These are phyloP conservation scores for Mycena epipterygia DNA, from an alignment of 768 basidiomycete genomes.

Conservation along the genomic window DNA sequence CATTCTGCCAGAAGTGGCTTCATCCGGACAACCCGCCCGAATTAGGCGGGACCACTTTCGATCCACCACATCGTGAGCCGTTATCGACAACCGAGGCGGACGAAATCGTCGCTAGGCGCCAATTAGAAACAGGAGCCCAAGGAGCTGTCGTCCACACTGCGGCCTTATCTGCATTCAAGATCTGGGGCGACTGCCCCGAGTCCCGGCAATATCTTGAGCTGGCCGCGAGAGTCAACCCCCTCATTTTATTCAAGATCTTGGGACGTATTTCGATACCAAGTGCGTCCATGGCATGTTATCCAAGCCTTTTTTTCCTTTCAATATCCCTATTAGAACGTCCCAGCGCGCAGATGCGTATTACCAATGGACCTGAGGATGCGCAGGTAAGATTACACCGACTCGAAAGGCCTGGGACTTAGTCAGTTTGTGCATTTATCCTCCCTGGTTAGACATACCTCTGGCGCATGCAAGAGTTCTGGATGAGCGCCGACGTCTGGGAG, in stretches of 20 bases:
- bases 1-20: slow-evolving; percentile 3
- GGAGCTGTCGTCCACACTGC: not conserved
- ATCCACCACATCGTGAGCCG: not conserved
- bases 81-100: not conserved
- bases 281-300: not conserved
- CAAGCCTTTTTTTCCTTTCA: not conserved
- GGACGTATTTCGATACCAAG: slow-evolving; percentile 2
- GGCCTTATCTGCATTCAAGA: not conserved
- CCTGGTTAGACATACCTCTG: slow-evolving; percentile 19
- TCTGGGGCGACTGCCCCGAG: slow-evolving; percentile 6
- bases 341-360: not conserved
- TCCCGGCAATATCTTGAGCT: slow-evolving; percentile 14
- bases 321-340: not conserved
- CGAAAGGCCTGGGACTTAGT: not conserved
- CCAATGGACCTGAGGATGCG: slow-evolving; percentile 2
- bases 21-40: not conserved
- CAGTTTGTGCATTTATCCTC: not conserved
- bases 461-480: slow-evolving; percentile 11
- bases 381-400: not conserved
- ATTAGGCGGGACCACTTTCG: not conserved
- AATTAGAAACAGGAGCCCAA: not conserved
- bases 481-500: not conserved
- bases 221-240: not conserved
- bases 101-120: not conserved
- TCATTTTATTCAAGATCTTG: slow-evolving; percentile 18